A percentile compares a stretch with the other conserved stretches of the same genome.
Conservation (phyloP, 345 rosid species). For the Cardamine occulta region DNA sequence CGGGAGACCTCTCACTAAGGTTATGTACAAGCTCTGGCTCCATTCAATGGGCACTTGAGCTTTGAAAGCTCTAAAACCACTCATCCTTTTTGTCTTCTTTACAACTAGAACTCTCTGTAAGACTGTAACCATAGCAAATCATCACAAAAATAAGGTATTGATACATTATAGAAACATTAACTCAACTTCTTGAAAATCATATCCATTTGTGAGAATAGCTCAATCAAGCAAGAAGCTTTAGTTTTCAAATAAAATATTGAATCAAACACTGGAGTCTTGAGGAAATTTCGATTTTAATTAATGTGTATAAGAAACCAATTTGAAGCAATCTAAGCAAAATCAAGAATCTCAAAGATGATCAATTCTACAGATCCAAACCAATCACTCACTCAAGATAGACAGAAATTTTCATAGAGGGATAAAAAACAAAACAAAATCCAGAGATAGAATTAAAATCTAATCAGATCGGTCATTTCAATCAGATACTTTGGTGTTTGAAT, state of each 20-base stretch:
- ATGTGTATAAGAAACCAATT: not conserved
- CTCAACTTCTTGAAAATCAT: not conserved
- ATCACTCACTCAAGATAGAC: not conserved
- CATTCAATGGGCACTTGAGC: conserved; percentile 64
- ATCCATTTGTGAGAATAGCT: not conserved
- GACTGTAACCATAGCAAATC: not conserved
- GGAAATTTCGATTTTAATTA: not conserved
- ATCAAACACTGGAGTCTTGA: not conserved
- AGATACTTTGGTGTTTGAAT: not conserved
- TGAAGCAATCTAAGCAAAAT: not conserved
- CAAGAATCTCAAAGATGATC: not conserved
- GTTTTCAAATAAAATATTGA: not conserved
- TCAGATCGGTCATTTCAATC: conserved; percentile 22
- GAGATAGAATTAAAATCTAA: conserved; percentile 4
- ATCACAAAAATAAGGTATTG: not conserved
- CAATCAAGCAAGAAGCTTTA: conserved; percentile 5
- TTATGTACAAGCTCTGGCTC: conserved; percentile 71
- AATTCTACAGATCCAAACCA: not conserved
- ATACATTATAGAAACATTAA: not conserved
- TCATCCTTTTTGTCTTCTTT: conserved; percentile 47
- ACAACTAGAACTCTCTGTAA: conserved; percentile 20
- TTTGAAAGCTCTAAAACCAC: conserved; percentile 81
- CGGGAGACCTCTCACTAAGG: conserved; percentile 80
- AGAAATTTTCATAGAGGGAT: not conserved
- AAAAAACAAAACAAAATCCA: not conserved